Percentiles rank a stretch among this genome's conserved stretches.
Evolutionary conservation across 2,329 filamentous ascomycete genomes (phyloP).

Genomic region (Coniochaeta sp.): DNA sequence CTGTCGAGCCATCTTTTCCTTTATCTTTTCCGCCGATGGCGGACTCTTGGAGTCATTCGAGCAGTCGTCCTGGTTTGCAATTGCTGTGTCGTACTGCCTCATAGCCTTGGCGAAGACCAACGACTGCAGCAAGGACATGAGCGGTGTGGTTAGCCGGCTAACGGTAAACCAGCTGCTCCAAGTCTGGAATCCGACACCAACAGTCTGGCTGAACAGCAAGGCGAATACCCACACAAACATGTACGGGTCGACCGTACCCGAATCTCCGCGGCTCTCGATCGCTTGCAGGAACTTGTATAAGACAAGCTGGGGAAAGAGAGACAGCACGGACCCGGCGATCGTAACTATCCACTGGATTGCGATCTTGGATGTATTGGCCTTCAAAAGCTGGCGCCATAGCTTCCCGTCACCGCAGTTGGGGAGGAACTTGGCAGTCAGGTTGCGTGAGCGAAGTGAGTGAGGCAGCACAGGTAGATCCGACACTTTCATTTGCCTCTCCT

Average conservation of each 20-base stretch:
- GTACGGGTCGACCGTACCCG: constrained; percentile 12
- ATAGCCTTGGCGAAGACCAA: constrained; percentile 27
- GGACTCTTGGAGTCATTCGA: constrained; percentile 6
- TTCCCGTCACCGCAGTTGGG: constrained; percentile 11
- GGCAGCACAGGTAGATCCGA: constrained; percentile 24
- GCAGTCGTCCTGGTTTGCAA: constrained; percentile 11
- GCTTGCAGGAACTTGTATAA: constrained; percentile 26
- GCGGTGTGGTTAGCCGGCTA: constrained; percentile 22
- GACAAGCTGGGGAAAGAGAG: constrained; percentile 25
- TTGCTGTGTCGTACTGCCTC: constrained; percentile 23
- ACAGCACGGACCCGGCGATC: constrained; percentile 19
- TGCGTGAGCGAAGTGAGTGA: constrained; percentile 18
- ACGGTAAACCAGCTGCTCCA: constrained; percentile 24
- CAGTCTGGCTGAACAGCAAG: constrained; percentile 19
- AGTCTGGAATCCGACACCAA: constrained; percentile 22
- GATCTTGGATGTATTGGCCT: constrained; percentile 17
- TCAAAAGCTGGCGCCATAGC: constrained; percentile 25
- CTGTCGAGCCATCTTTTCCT: constrained; percentile 16
- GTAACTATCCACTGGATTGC: constrained; percentile 23
- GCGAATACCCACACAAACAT: constrained; percentile 24
- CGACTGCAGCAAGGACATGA: constrained; percentile 23
- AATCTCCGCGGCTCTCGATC: constrained; percentile 15
- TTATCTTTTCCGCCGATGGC: constrained; percentile 4
- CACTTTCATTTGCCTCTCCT: constrained; percentile 20
- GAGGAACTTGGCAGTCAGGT: constrained; percentile 15